phyloP scores from a whole-genome alignment of 2,329 filamentous ascomycete genomes.

The Penicillium sp. region DNA sequence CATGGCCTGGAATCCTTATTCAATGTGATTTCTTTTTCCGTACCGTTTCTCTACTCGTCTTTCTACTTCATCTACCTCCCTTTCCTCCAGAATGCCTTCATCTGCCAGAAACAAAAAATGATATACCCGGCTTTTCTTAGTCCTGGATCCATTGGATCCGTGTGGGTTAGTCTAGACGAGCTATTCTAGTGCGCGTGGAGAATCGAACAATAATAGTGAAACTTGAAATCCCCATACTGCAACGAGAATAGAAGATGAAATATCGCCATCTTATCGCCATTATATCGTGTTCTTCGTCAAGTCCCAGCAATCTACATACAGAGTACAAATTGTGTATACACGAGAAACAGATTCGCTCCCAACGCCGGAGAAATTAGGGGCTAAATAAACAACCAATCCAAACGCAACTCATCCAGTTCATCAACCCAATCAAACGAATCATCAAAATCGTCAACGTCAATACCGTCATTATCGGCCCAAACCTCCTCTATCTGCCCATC shows the following conservation, averaged over 20 bases:
- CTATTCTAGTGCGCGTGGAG: no score
- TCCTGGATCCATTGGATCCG: background rate
- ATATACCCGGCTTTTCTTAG: slow-evolving; percentile 17
- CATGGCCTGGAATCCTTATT: slow-evolving; percentile 2
- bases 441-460: slow-evolving; percentile 24
- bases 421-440: slow-evolving; percentile 39
- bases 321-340: no score
- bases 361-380: background rate
- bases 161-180: background rate
- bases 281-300: no score
- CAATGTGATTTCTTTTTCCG: slow-evolving; percentile 10
- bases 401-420: slow-evolving; percentile 36
- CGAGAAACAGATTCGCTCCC: no score
- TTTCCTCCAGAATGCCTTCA: slow-evolving; percentile 4
- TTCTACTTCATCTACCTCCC: slow-evolving; percentile 1
- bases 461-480: slow-evolving; percentile 6
- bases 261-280: no score
- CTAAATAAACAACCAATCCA: slow-evolving; percentile 41
- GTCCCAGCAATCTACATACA: no score
- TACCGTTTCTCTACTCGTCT: slow-evolving; percentile 7
- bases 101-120: slow-evolving; percentile 11
- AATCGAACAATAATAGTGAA: no score
- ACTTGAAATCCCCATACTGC: no score
- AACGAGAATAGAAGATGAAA: no score
- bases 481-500: background rate